Evolutionary conservation across 2,329 filamentous ascomycete genomes (phyloP).

Genomic region (Ceratocystis variospora): DNA sequence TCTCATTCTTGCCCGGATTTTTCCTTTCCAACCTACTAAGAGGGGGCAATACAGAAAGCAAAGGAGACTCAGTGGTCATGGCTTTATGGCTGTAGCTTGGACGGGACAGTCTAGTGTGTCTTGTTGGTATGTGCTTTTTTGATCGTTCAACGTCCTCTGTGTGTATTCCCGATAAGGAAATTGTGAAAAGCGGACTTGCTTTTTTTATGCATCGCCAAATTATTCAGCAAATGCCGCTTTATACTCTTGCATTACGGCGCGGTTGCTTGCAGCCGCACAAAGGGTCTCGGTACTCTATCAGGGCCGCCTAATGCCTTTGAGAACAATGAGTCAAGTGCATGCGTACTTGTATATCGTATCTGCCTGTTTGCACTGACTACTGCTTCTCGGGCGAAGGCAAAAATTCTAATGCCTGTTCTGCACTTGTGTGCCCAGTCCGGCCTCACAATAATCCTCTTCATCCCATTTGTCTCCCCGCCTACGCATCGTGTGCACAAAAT

Average conservation of each 20-base stretch:
- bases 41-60: background rate
- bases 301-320: too few relatives aligned
- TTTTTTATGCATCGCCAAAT: background rate
- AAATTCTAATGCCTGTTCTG: too few relatives aligned
- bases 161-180: background rate
- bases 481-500: background rate
- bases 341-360: background rate
- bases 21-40: background rate
- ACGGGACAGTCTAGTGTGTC: background rate
- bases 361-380: background rate
- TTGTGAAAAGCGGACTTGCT: background rate
- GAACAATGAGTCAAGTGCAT: too few relatives aligned
- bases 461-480: background rate
- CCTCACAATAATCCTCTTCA: background rate
- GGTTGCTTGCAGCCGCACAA: too few relatives aligned
- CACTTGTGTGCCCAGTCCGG: background rate
- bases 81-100: background rate
- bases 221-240: too few relatives aligned
- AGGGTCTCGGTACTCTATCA: too few relatives aligned
- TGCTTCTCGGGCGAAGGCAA: too few relatives aligned
- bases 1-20: background rate
- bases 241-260: too few relatives aligned
- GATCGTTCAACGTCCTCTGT: background rate
- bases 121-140: background rate
- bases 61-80: background rate